Evolutionary conservation across 805 yeast genomes (phyloP), one percentile per base, ranked within the genome.

Genomic region (Cyberlindnera misumaiensis): DNA sequence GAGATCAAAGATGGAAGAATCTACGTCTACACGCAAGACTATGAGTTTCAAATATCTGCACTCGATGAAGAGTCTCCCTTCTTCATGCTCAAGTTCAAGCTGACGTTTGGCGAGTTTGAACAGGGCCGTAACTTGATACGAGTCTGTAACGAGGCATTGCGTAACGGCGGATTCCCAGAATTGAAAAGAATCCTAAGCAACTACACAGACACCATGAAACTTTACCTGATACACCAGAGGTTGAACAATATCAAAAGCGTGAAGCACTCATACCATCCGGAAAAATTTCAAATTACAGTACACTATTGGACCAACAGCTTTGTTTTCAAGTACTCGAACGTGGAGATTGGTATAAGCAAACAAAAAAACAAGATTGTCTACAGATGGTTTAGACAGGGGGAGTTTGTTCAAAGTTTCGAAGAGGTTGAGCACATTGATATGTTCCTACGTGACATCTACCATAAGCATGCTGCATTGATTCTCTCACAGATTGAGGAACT

Each of bases 1-100:
- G 62, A 59, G 22, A 76, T 90, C 14, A 67, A 69, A 39, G 80
- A 90, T 59, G 98, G 97, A 11, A 68, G 94, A 36, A 80, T 83
- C 3, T 72, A 72, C 38, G 46, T 55, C 6, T 78, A 84, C 47
- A 65, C 72, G 4, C 70, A 75, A 38, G 81, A 81, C 35, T 87
- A 84, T 53, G 77, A 79, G 55, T 71, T 87, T 12, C 85, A 88
- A 17, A 68, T 89, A n/a, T 84, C 93, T 0, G 78, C 86, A 28
- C 79, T 79, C 5, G 80, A 76, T 49, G 77, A 78, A 17, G 65
- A 68, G 28, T 74, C 87, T 0, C 87, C 87, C 12, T 80, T 83
- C 49, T 84, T 80, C 53, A 69, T 87, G 43, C 83, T 90, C 15
- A 90, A 85, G 55, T 82, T 88, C 59, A 70, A 75, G 39, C 73